A percentile compares a stretch with the other conserved stretches of the same genome.
phyloP scores from a whole-genome alignment of 164 flowering plant genomes.

The Taxillus chinensis region DNA sequence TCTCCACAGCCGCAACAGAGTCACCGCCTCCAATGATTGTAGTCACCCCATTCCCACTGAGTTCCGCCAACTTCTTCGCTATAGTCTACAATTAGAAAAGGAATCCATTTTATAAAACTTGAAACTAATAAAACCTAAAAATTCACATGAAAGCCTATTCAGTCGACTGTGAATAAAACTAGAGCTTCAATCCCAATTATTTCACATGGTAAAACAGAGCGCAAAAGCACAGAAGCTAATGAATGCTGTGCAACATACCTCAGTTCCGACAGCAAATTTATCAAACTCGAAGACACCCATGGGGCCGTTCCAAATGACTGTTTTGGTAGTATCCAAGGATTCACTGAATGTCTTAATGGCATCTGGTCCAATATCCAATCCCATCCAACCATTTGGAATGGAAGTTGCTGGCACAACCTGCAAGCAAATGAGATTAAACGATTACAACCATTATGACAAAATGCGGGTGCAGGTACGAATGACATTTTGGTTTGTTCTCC shows the following conservation, averaged over 20 bases:
- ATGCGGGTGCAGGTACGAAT: not conserved
- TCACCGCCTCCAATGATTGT: slow-evolving; percentile 64
- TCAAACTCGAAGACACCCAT: slow-evolving; percentile 93
- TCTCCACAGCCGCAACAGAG: slow-evolving; percentile 58
- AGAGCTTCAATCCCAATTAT: no score
- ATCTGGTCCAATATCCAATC: slow-evolving; percentile 76
- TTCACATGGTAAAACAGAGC: no score
- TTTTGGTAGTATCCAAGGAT: slow-evolving; percentile 52
- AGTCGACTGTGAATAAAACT: not conserved
- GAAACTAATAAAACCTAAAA: not conserved
- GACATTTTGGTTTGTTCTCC: not conserved
- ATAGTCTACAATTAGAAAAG: slow-evolving; percentile 22
- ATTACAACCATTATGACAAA: not conserved
- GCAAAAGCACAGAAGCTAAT: no score
- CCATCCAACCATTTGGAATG: slow-evolving; percentile 87
- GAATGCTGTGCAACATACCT: slow-evolving; percentile 28
- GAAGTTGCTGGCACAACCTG: slow-evolving; percentile 54
- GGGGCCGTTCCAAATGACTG: slow-evolving; percentile 84
- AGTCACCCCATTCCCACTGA: slow-evolving; percentile 40
- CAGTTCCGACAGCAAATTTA: slow-evolving; percentile 78
- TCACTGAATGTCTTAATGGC: slow-evolving; percentile 53
- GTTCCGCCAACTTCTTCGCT: slow-evolving; percentile 45
- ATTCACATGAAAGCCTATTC: not conserved
- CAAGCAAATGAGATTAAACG: not conserved
- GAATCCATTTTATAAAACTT: not conserved